These are phyloP conservation scores for Annulohypoxylon maeteangense DNA, from an alignment of 495 filamentous ascomycete species.

Conservation along the genomic window DNA sequence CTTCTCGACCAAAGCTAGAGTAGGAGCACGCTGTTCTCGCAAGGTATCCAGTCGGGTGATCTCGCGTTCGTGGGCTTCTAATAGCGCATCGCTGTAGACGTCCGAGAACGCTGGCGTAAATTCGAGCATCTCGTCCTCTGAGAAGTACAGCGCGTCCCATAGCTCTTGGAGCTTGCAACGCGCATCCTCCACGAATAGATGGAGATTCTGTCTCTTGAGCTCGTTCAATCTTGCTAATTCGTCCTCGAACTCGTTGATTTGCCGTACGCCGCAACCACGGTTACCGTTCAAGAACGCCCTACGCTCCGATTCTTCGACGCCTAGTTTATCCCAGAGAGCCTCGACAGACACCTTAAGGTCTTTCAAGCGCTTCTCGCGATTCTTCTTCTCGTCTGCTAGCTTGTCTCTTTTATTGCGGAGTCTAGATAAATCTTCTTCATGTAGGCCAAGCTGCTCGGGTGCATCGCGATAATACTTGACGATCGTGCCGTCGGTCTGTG, in stretches of 20 bases:
- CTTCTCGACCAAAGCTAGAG: conserved; percentile 81
- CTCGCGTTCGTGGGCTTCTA: conserved; percentile 88
- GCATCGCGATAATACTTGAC: conserved; percentile 88
- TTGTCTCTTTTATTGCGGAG: conserved; percentile 81
- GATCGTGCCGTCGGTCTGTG: conserved; percentile 87
- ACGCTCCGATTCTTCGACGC: conserved; percentile 80
- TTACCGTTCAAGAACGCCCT: conserved; percentile 80
- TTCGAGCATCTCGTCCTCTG: conserved; percentile 97
- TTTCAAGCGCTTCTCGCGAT: conserved; percentile 81
- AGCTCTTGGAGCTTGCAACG: conserved; percentile 89
- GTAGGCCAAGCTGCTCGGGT: conserved; percentile 92
- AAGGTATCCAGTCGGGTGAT: conserved; percentile 82
- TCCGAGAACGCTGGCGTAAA: conserved; percentile 95
- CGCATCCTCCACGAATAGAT: conserved; percentile 94
- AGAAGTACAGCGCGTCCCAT: conserved; percentile 93
- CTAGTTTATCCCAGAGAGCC: conserved; percentile 87
- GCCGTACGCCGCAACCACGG: conserved; percentile 81
- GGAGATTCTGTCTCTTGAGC: conserved; percentile 92
- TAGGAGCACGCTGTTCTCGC: conserved; percentile 87
- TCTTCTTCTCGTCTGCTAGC: conserved; percentile 91
- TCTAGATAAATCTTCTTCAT: conserved; percentile 80
- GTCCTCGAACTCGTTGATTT: conserved; percentile 94
- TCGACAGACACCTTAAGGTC: conserved; percentile 80
- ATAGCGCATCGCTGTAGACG: conserved; percentile 87
- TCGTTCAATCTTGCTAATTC: conserved; percentile 88